Evolutionary conservation across 768 basidiomycete species (phyloP).

Genomic region (Pleurotus djamor): DNA sequence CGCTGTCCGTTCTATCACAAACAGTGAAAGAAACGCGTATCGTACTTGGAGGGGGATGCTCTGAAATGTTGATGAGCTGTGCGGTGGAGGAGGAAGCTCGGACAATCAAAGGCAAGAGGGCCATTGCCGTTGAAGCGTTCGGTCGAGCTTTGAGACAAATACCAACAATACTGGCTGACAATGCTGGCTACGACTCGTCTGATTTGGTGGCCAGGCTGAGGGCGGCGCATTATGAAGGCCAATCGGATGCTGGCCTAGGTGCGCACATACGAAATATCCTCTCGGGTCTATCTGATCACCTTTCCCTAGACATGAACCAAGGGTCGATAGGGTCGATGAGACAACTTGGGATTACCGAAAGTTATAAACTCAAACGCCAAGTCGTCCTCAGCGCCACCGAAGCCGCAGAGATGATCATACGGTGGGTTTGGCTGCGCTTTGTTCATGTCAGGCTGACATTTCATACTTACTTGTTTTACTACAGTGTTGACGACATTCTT

Average conservation of each 20-base stretch:
- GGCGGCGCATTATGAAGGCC: conserved; percentile 93
- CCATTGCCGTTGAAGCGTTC: conserved; percentile 93
- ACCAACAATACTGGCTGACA: conserved; percentile 95
- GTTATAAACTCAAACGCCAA: conserved; percentile 95
- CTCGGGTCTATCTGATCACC: neutral
- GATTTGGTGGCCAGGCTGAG: conserved; percentile 89
- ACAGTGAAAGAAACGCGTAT: conserved; percentile 96
- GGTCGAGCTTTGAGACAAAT: conserved; percentile 88
- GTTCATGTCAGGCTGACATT: neutral
- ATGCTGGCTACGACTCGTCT: conserved; percentile 97
- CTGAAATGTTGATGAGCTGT: conserved; percentile 97
- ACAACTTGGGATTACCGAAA: conserved; percentile 88
- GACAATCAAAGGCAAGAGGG: conserved; percentile 90
- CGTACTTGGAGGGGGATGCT: conserved; percentile 94
- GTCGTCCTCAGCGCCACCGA: conserved; percentile 94
- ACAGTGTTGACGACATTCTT: conserved; percentile 89
- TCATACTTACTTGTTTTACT: conserved; percentile 8
- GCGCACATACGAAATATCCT: conserved; percentile 18
- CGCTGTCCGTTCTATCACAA: conserved; percentile 94
- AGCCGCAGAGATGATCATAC: conserved; percentile 97
- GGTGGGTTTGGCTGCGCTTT: conserved; percentile 42
- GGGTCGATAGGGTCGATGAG: conserved; percentile 88
- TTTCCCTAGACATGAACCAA: conserved; percentile 75
- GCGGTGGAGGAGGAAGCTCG: conserved; percentile 88
- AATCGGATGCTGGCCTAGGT: conserved; percentile 86